These are phyloP conservation scores for Pseudogymnoascus sp. DNA, from an alignment of 2,329 filamentous ascomycete genomes.

Conservation along the genomic window DNA sequence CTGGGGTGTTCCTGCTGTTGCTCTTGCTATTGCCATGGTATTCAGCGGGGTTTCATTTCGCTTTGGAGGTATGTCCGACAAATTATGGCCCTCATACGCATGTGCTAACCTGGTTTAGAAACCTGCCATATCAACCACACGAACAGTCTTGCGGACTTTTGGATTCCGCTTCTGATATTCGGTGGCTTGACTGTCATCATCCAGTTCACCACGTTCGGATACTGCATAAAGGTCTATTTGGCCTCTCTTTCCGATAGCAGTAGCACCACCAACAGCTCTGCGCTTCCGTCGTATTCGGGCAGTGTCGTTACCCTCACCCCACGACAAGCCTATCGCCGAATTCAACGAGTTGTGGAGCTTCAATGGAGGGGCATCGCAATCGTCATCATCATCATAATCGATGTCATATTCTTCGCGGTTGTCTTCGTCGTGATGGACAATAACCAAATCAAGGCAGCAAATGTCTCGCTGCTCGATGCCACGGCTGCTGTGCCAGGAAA, in stretches of 20 bases:
- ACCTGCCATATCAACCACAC: conserved; percentile 90
- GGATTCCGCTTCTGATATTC: conserved; percentile 79
- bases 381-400: conserved; percentile 78
- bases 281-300: conserved; percentile 64
- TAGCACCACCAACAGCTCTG: conserved; percentile 60
- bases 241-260: conserved; percentile 69
- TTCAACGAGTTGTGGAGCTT: conserved; percentile 76
- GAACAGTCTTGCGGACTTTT: conserved; percentile 75
- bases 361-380: conserved; percentile 93
- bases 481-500: background rate
- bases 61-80: conserved; percentile 57
- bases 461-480: conserved; percentile 30
- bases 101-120: conserved; percentile 75
- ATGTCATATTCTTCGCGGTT: conserved; percentile 89
- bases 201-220: conserved; percentile 77
- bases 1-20: conserved; percentile 73
- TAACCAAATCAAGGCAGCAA: conserved; percentile 50
- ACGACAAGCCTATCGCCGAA: conserved; percentile 76
- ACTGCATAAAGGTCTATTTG: conserved; percentile 93
- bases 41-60: conserved; percentile 90
- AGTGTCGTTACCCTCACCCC: conserved; percentile 69
- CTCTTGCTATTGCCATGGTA: conserved; percentile 66
- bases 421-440: conserved; percentile 85
- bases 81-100: background rate
- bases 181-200: conserved; percentile 66